phyloP scores from a whole-genome alignment of 345 rosid species.

The Salix purpurea region DNA sequence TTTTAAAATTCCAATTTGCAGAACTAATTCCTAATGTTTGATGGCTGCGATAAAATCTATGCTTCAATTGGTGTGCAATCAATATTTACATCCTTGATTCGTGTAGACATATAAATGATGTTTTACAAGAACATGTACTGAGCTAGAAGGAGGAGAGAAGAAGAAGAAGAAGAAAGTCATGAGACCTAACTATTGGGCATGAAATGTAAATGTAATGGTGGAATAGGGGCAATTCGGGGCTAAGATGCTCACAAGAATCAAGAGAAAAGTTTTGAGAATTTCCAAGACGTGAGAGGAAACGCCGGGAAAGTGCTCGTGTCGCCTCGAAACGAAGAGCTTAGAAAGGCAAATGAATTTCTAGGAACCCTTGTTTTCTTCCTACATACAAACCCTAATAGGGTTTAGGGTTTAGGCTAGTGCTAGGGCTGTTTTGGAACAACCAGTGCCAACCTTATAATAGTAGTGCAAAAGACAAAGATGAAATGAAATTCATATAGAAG shows the following conservation, averaged over 20 bases:
- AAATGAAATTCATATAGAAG: background rate
- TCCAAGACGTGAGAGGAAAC: constrained; percentile 79
- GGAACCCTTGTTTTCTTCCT: constrained; percentile 23
- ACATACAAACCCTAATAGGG: constrained; percentile 10
- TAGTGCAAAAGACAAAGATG: background rate
- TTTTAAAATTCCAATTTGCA: background rate
- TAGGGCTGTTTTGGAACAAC: constrained; percentile 19
- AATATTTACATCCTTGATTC: background rate
- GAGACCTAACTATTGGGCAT: background rate
- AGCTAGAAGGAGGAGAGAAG: background rate
- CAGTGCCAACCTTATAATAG: background rate
- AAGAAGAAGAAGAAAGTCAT: background rate
- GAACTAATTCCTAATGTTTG: constrained; percentile 5
- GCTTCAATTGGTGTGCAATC: constrained; percentile 1
- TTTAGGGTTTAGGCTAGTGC: constrained; percentile 28
- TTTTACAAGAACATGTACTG: background rate
- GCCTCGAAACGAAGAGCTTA: constrained; percentile 51
- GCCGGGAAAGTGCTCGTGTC: constrained; percentile 98
- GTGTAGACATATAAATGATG: background rate
- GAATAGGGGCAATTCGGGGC: constrained; percentile 28
- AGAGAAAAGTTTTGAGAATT: constrained; percentile 47
- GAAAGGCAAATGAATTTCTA: constrained; percentile 26
- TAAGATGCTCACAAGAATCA: constrained; percentile 47
- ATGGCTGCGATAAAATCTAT: background rate
- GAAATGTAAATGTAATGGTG: constrained; percentile 12